Conservation (phyloP, 345 rosid genomes). For the Mangifera indica region DNA sequence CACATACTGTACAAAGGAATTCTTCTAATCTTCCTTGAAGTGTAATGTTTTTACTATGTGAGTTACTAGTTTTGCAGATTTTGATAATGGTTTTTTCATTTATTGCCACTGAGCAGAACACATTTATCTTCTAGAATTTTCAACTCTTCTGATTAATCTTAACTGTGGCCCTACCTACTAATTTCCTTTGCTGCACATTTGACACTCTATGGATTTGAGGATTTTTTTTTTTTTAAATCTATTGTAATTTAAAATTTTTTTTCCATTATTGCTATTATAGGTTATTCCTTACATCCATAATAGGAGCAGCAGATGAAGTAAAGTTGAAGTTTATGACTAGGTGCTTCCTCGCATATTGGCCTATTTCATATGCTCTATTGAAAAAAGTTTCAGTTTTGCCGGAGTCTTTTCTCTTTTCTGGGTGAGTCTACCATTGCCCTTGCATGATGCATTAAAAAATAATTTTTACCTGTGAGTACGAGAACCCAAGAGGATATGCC, state of each 20-base stretch:
- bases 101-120: not conserved
- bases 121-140: not conserved
- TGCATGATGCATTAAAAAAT: slow-evolving; percentile 6
- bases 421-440: not conserved
- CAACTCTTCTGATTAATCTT: not conserved
- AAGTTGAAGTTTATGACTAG: slow-evolving; percentile 73
- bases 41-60: too few species aligned
- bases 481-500: slow-evolving; percentile 57
- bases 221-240: not conserved
- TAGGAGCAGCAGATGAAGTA: slow-evolving; percentile 69
- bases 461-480: slow-evolving; percentile 30
- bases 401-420: not conserved
- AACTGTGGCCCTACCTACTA: not conserved
- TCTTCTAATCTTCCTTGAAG: too few species aligned
- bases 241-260: not conserved
- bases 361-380: not conserved
- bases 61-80: not conserved
- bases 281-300: slow-evolving; percentile 51
- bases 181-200: not conserved
- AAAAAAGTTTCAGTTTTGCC: not conserved
- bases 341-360: slow-evolving; percentile 31
- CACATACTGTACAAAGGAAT: too few species aligned
- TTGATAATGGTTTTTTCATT: not conserved
- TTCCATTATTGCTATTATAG: slow-evolving; percentile 23
- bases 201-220: not conserved